These are phyloP conservation scores for Phytophthora cryptogea DNA, from an alignment of 352 stramenopile species.

Conservation along the genomic window DNA sequence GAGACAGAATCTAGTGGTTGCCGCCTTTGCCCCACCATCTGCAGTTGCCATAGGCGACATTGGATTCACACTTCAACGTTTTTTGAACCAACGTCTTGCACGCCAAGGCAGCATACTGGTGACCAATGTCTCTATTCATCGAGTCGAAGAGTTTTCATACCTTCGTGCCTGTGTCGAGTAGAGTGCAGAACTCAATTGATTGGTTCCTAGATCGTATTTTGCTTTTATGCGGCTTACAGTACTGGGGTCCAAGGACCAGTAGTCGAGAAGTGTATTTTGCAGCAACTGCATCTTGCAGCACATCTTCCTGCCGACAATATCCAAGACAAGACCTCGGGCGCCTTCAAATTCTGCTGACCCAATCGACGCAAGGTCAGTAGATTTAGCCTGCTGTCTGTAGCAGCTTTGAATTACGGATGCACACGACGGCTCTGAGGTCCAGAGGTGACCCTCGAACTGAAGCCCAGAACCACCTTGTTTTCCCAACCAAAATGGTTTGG, in stretches of 20 bases:
- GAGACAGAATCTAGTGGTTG: too few species aligned
- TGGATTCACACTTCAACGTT: too few species aligned
- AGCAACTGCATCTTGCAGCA: conserved; percentile 1
- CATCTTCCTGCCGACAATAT: conserved; percentile 2
- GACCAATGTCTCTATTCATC: too few species aligned
- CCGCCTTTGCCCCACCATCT: too few species aligned
- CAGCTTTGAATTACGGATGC: background rate
- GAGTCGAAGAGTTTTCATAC: too few species aligned
- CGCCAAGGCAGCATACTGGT: too few species aligned
- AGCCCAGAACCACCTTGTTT: background rate
- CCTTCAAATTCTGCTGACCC: background rate
- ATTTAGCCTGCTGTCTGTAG: background rate
- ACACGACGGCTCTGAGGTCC: background rate
- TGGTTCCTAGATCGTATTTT: too few species aligned
- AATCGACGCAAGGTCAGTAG: background rate
- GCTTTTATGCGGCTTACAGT: too few species aligned
- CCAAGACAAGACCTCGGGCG: conserved; percentile 1
- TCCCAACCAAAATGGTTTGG: background rate
- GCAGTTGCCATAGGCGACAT: too few species aligned
- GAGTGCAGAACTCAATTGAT: too few species aligned
- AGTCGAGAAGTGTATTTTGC: background rate
- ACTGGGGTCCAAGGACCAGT: background rate
- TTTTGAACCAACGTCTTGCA: too few species aligned
- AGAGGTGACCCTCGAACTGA: background rate
- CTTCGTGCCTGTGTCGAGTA: too few species aligned